Evolutionary conservation across 805 yeast species (phyloP).

Genomic region (Ogataea angusta): DNA sequence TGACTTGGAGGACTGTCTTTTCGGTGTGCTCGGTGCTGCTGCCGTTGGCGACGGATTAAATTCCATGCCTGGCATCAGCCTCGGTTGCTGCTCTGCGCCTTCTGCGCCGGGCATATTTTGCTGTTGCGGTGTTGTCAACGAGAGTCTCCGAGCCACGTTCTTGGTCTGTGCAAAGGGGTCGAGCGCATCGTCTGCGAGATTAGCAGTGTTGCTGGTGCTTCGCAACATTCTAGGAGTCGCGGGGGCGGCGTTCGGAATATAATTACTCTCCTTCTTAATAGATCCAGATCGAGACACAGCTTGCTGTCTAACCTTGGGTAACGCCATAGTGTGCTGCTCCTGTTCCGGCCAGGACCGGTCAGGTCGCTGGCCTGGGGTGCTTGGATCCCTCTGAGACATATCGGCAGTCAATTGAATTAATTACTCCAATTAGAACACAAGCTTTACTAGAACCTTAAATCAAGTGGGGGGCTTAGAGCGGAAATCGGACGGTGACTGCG

Average conservation of each 20-base stretch:
- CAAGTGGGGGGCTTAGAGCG: neutral
- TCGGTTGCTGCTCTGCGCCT: slow-evolving; percentile 9
- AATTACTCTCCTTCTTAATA: slow-evolving; percentile 13
- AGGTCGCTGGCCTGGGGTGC: neutral
- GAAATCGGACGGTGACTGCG: neutral
- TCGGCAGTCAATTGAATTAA: slow-evolving; percentile 1
- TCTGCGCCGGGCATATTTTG: slow-evolving; percentile 13
- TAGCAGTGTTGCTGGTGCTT: slow-evolving; percentile 41
- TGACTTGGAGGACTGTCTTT: slow-evolving; percentile 20
- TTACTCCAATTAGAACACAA: neutral
- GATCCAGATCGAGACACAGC: slow-evolving; percentile 22
- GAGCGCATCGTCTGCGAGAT: slow-evolving; percentile 25
- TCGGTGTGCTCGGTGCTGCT: slow-evolving; percentile 12
- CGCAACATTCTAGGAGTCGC: slow-evolving; percentile 72
- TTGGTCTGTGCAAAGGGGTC: slow-evolving; percentile 18
- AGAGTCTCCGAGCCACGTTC: slow-evolving; percentile 20
- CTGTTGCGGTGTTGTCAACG: slow-evolving; percentile 17
- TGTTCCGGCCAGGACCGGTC: slow-evolving; percentile 3
- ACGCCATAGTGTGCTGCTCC: slow-evolving; percentile 13
- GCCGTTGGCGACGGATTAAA: slow-evolving; percentile 15
- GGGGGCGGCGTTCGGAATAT: slow-evolving; percentile 41
- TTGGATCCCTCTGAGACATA: slow-evolving; percentile 6
- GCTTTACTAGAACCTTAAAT: neutral
- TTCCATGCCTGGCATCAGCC: slow-evolving; percentile 28
- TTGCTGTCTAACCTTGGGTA: slow-evolving; percentile 27